Conservation (phyloP, 768 basidiomycete species). For the Pulveroboletus frians region DNA sequence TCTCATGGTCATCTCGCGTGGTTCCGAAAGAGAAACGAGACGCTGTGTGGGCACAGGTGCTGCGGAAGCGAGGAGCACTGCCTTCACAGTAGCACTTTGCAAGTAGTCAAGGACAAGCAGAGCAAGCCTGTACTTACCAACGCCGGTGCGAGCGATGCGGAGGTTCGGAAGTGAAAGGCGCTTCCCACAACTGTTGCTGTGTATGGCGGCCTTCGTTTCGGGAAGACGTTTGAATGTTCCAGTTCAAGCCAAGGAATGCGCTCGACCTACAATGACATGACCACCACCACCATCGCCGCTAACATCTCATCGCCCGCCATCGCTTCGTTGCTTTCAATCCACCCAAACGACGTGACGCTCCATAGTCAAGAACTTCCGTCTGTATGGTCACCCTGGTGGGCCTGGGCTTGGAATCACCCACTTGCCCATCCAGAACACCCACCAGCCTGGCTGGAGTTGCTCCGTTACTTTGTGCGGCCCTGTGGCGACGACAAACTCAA, state of each 20-base stretch:
- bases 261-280: background rate
- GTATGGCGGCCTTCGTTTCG: background rate
- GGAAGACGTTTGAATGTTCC: background rate
- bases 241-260: background rate
- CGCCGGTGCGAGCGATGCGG: constrained; percentile 5
- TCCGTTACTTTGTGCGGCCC: constrained; percentile 21
- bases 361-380: constrained; percentile 16
- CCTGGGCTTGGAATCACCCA: constrained; percentile 25
- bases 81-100: constrained; percentile 40
- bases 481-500: constrained; percentile 1
- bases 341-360: constrained; percentile 43
- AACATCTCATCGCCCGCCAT: constrained; percentile 19
- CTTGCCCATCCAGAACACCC: constrained; percentile 10
- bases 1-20: constrained; percentile 51
- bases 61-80: constrained; percentile 46
- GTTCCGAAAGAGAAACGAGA: constrained; percentile 49
- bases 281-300: constrained; percentile 14
- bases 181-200: background rate
- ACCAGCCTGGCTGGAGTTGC: constrained; percentile 24
- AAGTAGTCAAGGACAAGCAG: constrained; percentile 16
- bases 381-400: constrained; percentile 35
- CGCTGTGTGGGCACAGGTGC: constrained; percentile 41
- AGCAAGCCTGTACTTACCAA: background rate
- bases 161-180: background rate
- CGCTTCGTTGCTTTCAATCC: constrained; percentile 37